phyloP scores from a whole-genome alignment of 192 early-diverging fungal genomes.

The Linnemannia exigua region DNA sequence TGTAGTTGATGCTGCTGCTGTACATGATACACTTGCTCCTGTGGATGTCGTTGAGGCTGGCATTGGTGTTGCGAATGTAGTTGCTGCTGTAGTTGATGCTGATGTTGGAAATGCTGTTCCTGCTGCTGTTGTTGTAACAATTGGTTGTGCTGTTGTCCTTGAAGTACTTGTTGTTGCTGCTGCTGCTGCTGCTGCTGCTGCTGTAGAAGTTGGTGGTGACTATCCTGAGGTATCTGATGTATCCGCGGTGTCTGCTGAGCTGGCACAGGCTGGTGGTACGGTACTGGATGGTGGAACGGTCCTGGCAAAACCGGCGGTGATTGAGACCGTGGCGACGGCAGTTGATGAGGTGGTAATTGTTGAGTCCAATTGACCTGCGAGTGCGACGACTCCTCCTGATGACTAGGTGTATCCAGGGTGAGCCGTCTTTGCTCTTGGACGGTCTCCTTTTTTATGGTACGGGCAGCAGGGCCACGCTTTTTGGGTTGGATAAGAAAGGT shows the following conservation, averaged over 20 bases:
- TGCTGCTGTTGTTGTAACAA: neutral
- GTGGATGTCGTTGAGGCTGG: slow-evolving; percentile 24
- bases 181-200: slow-evolving; percentile 1
- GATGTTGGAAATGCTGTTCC: neutral
- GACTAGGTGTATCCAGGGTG: neutral
- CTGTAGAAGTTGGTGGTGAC: neutral
- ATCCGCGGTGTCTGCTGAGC: neutral
- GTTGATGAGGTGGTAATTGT: neutral
- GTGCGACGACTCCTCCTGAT: neutral
- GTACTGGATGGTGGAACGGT: neutral
- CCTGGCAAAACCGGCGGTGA: neutral
- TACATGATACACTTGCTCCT: slow-evolving; percentile 24
- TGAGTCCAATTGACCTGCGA: neutral
- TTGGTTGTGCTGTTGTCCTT: neutral
- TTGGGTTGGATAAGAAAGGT: neutral
- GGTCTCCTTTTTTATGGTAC: neutral
- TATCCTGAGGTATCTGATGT: neutral
- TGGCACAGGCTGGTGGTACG: neutral
- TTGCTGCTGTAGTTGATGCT: neutral
- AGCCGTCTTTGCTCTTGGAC: neutral
- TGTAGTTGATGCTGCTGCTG: neutral
- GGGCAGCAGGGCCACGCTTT: neutral
- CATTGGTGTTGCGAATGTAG: slow-evolving; percentile 15
- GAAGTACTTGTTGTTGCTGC: neutral
- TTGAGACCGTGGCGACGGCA: neutral